These are phyloP conservation scores for Trichomonas gallinae DNA, from an alignment of 208 protist species.

Conservation along the genomic window DNA sequence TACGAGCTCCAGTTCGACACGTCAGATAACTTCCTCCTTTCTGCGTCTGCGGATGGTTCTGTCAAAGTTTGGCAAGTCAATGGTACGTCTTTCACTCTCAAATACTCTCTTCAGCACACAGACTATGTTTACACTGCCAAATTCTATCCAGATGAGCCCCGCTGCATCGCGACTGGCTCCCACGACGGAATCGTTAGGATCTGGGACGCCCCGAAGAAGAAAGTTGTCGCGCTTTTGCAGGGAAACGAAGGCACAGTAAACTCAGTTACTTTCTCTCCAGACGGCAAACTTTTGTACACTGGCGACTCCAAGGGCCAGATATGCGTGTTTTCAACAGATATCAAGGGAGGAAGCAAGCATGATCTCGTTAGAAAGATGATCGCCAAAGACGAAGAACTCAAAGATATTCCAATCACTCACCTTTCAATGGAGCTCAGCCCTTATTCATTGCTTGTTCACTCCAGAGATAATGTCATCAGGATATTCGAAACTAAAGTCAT, in stretches of 20 bases:
- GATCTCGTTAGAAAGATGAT: background rate
- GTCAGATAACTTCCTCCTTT: background rate
- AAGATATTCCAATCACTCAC: background rate
- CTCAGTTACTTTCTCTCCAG: background rate
- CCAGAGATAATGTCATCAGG: background rate
- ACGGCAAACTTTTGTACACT: background rate
- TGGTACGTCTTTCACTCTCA: background rate
- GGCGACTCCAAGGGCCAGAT: background rate
- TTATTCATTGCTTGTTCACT: background rate
- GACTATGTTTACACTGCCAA: background rate
- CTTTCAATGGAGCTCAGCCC: background rate
- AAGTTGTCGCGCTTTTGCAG: no score
- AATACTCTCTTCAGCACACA: background rate
- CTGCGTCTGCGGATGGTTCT: background rate
- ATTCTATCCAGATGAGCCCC: background rate
- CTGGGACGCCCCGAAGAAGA: background rate
- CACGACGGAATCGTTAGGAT: background rate
- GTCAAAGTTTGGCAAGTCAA: background rate
- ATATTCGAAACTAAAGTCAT: constrained; percentile 8
- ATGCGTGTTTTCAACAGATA: background rate
- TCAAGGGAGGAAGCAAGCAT: background rate
- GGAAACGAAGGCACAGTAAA: background rate
- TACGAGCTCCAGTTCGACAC: background rate
- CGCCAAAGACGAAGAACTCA: background rate
- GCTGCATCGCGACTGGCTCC: background rate